Conservation (phyloP, 169 alveolate species). For the Cryptosporidium felis region DNA sequence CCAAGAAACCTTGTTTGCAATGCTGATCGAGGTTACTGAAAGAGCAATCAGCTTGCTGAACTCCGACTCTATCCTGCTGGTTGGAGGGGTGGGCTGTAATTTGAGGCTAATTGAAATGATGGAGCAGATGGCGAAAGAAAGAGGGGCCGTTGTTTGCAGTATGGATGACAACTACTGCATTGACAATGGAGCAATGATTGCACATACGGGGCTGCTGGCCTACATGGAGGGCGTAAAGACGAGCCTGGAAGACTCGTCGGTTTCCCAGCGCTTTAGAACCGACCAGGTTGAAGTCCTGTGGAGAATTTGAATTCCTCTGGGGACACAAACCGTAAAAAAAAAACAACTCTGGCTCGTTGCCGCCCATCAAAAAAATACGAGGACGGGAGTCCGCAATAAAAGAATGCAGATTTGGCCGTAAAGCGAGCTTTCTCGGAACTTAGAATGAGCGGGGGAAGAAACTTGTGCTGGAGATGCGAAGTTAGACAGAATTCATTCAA, state of each 20-base stretch:
- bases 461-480: constrained; percentile 45
- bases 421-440: background rate
- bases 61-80: constrained; percentile 93
- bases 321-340: constrained; percentile 73
- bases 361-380: background rate
- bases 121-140: constrained; percentile 92
- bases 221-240: constrained; percentile 78
- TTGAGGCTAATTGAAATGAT: constrained; percentile 95
- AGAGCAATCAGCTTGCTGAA: constrained; percentile 97
- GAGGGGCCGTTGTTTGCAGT: constrained; percentile 95
- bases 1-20: constrained; percentile 96
- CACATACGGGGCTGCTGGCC: constrained; percentile 91
- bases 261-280: constrained; percentile 91
- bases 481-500: background rate
- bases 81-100: constrained; percentile 99
- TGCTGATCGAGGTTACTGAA: constrained; percentile 97
- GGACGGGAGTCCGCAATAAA: background rate
- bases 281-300: constrained; percentile 92
- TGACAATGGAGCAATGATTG: constrained; percentile 99
- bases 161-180: constrained; percentile 99
- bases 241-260: constrained; percentile 81
- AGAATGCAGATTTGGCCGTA: background rate
- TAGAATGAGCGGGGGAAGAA: background rate
- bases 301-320: constrained; percentile 78
- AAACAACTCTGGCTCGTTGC: too few relatives aligned